Base-by-base conservation (phyloP, 2,329 filamentous ascomycete genomes). In the Elsinoe ampelina region DNA sequence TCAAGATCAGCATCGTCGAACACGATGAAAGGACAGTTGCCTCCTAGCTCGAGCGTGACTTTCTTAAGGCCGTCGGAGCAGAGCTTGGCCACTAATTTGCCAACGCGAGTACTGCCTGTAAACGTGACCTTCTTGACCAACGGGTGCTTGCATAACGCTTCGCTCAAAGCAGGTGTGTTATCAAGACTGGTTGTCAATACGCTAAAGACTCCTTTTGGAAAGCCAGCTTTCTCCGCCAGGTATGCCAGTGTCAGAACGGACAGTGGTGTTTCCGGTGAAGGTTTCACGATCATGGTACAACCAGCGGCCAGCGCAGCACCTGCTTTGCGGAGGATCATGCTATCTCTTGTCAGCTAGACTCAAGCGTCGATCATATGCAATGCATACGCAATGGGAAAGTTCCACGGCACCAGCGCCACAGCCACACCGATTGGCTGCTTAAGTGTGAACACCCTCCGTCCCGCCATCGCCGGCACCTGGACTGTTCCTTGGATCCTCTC, bases 381-480 rank as follows among this genome's bases (percentile, higher is more conserved):
- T 10, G 67, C 70, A 66, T 43, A 75, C 32, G 82, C 83, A 52
- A 85, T 75, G 0, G 83, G 83, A 48, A 86, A 87, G 63, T 88
- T 86, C 85, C 85, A 88, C 3, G 85, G 85, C 1, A 87, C 84
- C 13, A 89, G 71, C 0, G 84, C 85, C 0, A 79, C 84, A 0
- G 80, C 77, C 10, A 87, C 83, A 57, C 85, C 85, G 58, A 87
- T 77, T 0, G 85, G 85, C 68, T 88, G 85, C 73, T 91, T 91
- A 63, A 90, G 79, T 0, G 84, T 86, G 59, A 91, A 80, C 2
- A 84, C 77, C 11, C 86, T 76, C 5, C 86, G 75, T 32, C 82
- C 81, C 0, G 86, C 81, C 0, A 80, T 71, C 0, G 85, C 74
- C 0, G 83, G 77, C 0, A 77, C 74, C 45, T 81, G 78, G 3